phyloP scores from a whole-genome alignment of 345 rosid genomes.

The Arabidopsis suecica region DNA sequence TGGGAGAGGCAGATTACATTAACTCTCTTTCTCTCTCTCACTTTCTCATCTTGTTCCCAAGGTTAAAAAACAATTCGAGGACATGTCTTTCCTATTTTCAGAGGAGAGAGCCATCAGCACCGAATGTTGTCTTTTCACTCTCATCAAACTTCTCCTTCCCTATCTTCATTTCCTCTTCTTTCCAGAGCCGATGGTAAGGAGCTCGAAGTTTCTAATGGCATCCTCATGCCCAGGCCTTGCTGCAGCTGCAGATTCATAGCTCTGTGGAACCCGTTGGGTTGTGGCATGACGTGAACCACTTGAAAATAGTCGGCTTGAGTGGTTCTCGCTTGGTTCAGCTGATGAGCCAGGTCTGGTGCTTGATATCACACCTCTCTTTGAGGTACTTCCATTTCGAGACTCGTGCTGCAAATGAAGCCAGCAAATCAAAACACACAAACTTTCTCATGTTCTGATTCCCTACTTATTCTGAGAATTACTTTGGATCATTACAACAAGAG shows the following conservation, averaged over 20 bases:
- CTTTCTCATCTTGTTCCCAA: conserved; percentile 27
- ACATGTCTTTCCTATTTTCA: conserved; percentile 19
- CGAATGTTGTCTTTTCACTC: background rate
- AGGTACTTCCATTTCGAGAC: conserved; percentile 69
- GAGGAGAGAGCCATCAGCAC: background rate
- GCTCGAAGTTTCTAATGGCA: conserved; percentile 74
- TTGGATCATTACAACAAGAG: background rate
- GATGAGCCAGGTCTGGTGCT: conserved; percentile 75
- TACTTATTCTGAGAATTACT: conserved; percentile 16
- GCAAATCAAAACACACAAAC: conserved; percentile 14
- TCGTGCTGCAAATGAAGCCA: conserved; percentile 61
- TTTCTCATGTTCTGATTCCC: conserved; percentile 21
- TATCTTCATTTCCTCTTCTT: conserved; percentile 56
- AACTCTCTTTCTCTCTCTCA: background rate
- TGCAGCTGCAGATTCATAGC: conserved; percentile 59
- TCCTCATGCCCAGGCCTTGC: conserved; percentile 73
- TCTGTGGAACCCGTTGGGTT: conserved; percentile 68
- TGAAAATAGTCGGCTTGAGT: conserved; percentile 68
- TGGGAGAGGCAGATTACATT: conserved; percentile 4
- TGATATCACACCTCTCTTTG: conserved; percentile 69
- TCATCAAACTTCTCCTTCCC: conserved; percentile 7
- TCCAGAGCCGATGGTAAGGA: conserved; percentile 63
- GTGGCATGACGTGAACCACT: conserved; percentile 67
- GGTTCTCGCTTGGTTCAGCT: conserved; percentile 71
- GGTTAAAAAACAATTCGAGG: conserved; percentile 17